Conservation (phyloP, 2,329 filamentous ascomycete genomes). For the Fusarium chuoi region DNA sequence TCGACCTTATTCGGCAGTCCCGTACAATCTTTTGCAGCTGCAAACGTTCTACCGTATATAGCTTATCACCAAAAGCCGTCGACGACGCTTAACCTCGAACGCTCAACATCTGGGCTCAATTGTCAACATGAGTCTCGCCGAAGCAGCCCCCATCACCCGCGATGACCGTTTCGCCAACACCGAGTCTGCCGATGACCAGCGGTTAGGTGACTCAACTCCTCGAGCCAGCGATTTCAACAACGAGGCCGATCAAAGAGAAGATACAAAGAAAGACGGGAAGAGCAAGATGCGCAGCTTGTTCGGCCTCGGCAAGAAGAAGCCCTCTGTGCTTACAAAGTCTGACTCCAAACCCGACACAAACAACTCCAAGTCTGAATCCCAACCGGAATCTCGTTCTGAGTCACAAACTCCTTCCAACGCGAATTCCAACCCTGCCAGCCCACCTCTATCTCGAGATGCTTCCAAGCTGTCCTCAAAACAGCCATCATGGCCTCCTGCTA, state of each 20-base stretch:
- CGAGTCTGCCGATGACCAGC: conserved; percentile 42
- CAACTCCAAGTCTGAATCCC: conserved; percentile 25
- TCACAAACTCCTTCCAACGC: conserved; percentile 50
- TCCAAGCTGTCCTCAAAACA: conserved; percentile 53
- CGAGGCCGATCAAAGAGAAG: conserved; percentile 25
- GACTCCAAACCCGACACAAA: conserved; percentile 21
- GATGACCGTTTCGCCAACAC: conserved; percentile 32
- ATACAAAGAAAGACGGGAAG: conserved; percentile 39
- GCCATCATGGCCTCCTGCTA: conserved; percentile 56
- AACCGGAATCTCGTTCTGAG: conserved; percentile 26
- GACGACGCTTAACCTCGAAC: background rate
- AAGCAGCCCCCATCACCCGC: conserved; percentile 38
- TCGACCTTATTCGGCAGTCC: conserved; percentile 18
- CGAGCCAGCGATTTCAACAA: conserved; percentile 58
- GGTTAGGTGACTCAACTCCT: conserved; percentile 47
- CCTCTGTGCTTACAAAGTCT: conserved; percentile 23
- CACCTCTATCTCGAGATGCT: conserved; percentile 48
- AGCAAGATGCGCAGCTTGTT: conserved; percentile 69
- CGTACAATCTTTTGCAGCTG: conserved; percentile 6
- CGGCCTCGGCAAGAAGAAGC: conserved; percentile 71
- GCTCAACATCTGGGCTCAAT: background rate
- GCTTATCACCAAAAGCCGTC: background rate
- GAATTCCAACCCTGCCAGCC: conserved; percentile 47
- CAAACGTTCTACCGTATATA: background rate
- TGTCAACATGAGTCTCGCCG: conserved; percentile 46